phyloP scores from a whole-genome alignment of 768 basidiomycete species.

The Gloeopeniophorella convolvens region DNA sequence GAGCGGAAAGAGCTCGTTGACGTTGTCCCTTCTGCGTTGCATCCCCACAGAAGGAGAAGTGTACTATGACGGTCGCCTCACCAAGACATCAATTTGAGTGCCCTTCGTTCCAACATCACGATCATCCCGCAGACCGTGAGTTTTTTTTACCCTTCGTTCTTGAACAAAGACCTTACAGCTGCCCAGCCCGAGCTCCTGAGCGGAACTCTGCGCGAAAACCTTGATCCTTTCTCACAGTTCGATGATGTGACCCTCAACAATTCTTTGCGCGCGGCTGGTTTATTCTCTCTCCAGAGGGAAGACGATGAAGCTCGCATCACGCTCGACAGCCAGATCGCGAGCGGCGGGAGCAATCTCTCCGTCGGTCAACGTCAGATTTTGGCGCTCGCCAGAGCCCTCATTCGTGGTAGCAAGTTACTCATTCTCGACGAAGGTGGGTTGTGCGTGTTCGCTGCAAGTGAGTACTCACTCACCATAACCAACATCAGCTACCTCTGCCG shows the following conservation, averaged over 20 bases:
- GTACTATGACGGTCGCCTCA: conserved; percentile 43
- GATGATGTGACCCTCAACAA: conserved; percentile 47
- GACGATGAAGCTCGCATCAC: conserved; percentile 33
- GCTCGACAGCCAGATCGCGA: conserved; percentile 39
- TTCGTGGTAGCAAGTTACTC: conserved; percentile 47
- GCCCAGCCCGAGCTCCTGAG: conserved; percentile 43
- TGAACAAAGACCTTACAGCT: too few relatives aligned
- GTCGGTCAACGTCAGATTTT: conserved; percentile 57
- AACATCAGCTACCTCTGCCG: conserved; percentile 38
- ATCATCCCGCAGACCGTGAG: conserved; percentile 54
- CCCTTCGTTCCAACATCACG: conserved; percentile 46
- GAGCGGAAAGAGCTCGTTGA: conserved; percentile 49
- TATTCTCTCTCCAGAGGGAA: conserved; percentile 36
- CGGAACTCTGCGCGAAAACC: conserved; percentile 49
- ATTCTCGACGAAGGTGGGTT: conserved; percentile 49
- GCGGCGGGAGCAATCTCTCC: conserved; percentile 41
- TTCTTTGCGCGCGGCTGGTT: conserved; percentile 42
- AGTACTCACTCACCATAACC: not conserved
- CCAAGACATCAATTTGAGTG: conserved; percentile 45
- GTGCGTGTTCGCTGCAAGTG: not conserved
- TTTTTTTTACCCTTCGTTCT: too few relatives aligned
- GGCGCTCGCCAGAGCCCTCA: conserved; percentile 52
- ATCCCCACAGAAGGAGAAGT: conserved; percentile 48
- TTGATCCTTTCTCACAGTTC: conserved; percentile 54
- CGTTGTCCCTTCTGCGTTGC: conserved; percentile 47